Evolutionary conservation across 257 asterid genomes (phyloP), one percentile per base, ranked within the genome.

Genomic region (Anisodus acutangulus): DNA sequence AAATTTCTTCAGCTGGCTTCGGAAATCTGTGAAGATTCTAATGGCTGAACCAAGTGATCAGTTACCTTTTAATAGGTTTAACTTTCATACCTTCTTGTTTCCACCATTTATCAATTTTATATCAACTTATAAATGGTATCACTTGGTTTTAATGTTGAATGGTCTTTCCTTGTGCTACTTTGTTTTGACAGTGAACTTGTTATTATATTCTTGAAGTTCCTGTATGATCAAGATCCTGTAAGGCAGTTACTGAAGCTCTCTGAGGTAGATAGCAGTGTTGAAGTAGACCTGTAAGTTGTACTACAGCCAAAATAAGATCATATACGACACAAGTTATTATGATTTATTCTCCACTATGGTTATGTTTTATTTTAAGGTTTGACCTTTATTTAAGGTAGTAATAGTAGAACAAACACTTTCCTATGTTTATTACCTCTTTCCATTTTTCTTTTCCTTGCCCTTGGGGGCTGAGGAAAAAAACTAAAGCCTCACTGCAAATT

Each of bases 1-100:
- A 85, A 97, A 94, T 89, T 97, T 97, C 90, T 95, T 97, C 97
- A 93, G 91, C 89, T 97, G 99, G 99, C 98, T 97, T 89, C 94
- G 92, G 83, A 97, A 93, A 89, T 93, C 92, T 62, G 96, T 92
- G 88, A 95, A 93, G 94, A 92, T 92, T 70, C 91, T 97, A 82
- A 93, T 93, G 98, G 94, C 99, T 47, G 99, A 97, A 89, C 97
- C 98, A 85, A 92, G 95, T 79, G 98, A 97, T 87, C 97, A 93
- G 87, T 95, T 92, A 86, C 98, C 98, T 78, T 93, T 97, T 89
- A 97, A 93, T 88, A 94, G 99, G 99, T 96, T 87, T 83, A 95
- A 83, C 85, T 84, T 84, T 68, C 79, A 82, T 8, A 16, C 86
- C 19, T 68, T 85, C 83, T 85, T 84, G 19, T 81, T 85, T 66